Conservation (phyloP, 1,139 yeast species). For the Debaryomyces sp. region DNA sequence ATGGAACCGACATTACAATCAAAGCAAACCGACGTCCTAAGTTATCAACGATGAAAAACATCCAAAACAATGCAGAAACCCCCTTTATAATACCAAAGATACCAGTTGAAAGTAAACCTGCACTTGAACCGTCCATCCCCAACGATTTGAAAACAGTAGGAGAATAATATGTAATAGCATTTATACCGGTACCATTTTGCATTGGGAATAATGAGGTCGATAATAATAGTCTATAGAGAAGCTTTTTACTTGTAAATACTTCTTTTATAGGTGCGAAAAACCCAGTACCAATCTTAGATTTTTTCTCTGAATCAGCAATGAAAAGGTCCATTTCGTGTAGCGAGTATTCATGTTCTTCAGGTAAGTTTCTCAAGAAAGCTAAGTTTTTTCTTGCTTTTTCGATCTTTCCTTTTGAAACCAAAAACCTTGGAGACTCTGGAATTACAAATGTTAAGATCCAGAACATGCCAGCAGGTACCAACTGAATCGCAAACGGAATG, state of each 20-base stretch:
- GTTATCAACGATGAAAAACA: constrained; percentile 47
- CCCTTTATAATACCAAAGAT: constrained; percentile 57
- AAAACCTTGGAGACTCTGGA: constrained; percentile 54
- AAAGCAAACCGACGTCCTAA: constrained; percentile 52
- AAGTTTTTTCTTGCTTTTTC: constrained; percentile 37
- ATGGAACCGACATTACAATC: constrained; percentile 42
- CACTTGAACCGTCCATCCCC: constrained; percentile 32
- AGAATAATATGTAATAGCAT: constrained; percentile 38
- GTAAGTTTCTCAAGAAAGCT: constrained; percentile 30
- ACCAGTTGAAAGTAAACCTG: constrained; percentile 60
- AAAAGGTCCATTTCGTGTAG: constrained; percentile 28
- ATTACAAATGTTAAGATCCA: constrained; percentile 40
- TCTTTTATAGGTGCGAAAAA: constrained; percentile 30
- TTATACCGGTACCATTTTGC: constrained; percentile 39
- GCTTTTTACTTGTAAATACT: constrained; percentile 22
- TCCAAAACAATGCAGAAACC: constrained; percentile 44
- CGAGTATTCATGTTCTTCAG: constrained; percentile 27
- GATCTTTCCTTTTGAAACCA: constrained; percentile 34
- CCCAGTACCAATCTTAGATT: constrained; percentile 22
- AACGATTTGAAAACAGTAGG: constrained; percentile 35
- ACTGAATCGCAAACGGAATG: constrained; percentile 43
- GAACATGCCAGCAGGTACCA: constrained; percentile 46
- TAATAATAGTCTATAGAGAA: constrained; percentile 28
- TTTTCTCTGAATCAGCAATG: constrained; percentile 24
- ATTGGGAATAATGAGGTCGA: constrained; percentile 32